Base-by-base conservation (phyloP, 2,329 filamentous ascomycete species). In the Hypoxylon sp. region DNA sequence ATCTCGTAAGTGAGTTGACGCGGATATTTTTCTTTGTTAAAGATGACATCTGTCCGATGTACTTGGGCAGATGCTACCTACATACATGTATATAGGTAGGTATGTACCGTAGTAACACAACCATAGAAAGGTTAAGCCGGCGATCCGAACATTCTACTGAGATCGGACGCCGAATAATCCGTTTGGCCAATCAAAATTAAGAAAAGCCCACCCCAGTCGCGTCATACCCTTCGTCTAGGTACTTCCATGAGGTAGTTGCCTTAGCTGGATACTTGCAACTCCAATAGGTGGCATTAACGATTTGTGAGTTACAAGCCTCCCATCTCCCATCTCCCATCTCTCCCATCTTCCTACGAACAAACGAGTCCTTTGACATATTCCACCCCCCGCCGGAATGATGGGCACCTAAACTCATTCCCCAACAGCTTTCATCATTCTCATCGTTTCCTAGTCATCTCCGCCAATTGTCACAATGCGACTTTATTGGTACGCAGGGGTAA, bases 401-500 rank as follows among this genome's bases (percentile, higher is more conserved):
- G 79, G 77, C 77, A 79, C 78, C 71, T 81, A 76, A 57, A 31
- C 5, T 31, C 73, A 64, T 74, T 61, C 61, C 56, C 67, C 71
- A 63, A 66, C 56, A 66, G 71, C 66, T 70, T 69, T 48, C 35
- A 68, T 64, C 55, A 69, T 60, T 50, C 25, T 49, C 50, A 35
- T 20, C 17, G 49, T 61, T 66, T 59, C 48, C n/a, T 57, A 61
- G 42, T 56, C 63, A 69, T 64, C 57, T 37, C 65, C 61, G 56
- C 49, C 42, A 66, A 62, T 66, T 66, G 54, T 72, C 77, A 86
- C 80, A 76, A 89, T 89, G 87, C 85, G 87, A 78, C 79, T 89
- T 73, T 82, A 83, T 71, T 88, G 86, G 86, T 89, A 89, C 77
- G 85, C 86, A 76, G 86, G 86, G 83, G 87, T 89, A 85, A 79